A percentile compares a stretch with the other conserved stretches of the same genome.
Conservation (phyloP, 495 filamentous ascomycete genomes). For the Parmelia sp. region DNA sequence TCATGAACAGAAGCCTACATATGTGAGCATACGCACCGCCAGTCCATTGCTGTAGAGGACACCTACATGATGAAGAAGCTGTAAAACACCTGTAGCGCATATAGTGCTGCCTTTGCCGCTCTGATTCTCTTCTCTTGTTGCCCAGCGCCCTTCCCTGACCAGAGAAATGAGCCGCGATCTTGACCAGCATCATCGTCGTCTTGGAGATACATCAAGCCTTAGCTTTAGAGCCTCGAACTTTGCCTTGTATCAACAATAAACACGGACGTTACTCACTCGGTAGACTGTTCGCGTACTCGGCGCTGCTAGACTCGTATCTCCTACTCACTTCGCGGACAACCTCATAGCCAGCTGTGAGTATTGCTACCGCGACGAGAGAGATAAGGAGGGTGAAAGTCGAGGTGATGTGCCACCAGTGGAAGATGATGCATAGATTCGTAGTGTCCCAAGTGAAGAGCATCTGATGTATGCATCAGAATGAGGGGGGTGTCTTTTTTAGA, state of each 20-base stretch:
- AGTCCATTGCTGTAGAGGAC: background rate
- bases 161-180: slow-evolving; percentile 65
- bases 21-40: slow-evolving; percentile 15
- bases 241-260: background rate
- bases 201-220: slow-evolving; percentile 23
- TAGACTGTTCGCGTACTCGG: slow-evolving; percentile 43
- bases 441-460: slow-evolving; percentile 98
- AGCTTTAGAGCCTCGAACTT: slow-evolving; percentile 11
- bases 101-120: slow-evolving; percentile 71
- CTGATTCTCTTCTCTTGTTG: slow-evolving; percentile 53
- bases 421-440: slow-evolving; percentile 88
- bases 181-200: slow-evolving; percentile 41
- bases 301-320: slow-evolving; percentile 63
- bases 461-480: slow-evolving; percentile 37
- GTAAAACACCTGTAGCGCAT: slow-evolving; percentile 94
- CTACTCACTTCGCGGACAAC: slow-evolving; percentile 68
- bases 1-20: slow-evolving; percentile 94
- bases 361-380: slow-evolving; percentile 74
- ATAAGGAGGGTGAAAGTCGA: slow-evolving; percentile 64
- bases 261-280: slow-evolving; percentile 48
- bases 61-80: slow-evolving; percentile 99
- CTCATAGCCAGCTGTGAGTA: slow-evolving; percentile 86
- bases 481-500: background rate
- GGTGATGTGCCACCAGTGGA: slow-evolving; percentile 79
- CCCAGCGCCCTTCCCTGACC: slow-evolving; percentile 52